Evolutionary conservation across 768 basidiomycete species (phyloP), one percentile per base, ranked within the genome.

Genomic region (Calocybe indica): DNA sequence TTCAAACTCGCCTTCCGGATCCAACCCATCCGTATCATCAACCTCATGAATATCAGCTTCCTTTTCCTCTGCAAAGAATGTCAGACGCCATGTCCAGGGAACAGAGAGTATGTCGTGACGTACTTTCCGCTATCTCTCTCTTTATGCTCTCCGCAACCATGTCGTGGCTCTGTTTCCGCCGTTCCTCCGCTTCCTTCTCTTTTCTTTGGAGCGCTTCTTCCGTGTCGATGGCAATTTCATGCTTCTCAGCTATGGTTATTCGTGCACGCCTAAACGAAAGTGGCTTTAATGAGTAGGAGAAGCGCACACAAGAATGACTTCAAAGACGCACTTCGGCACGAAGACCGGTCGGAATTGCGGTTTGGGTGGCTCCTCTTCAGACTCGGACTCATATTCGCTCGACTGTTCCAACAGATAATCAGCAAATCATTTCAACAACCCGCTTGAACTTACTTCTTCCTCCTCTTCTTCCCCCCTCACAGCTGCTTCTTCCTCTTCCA

Each of bases 61-160:
- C 53, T 90, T 92, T 64, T 97, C 92, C 76, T 92, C 95, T 98
- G 56, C 10, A 14, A 46, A 22, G 28, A 22, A 14, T 22, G 22
- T 22, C 22, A 22, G 22, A 22, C 22, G 22, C 22, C 4, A 2
- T 22, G 4, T 22, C 22, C 4, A 4, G 22, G 22, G 22, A 22
- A 22, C 22, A 22, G 22, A 22, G 22, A 22, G 22, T 22, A 4
- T 22, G 22, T 22, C 22, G 22, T 22, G 22, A 22, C 88, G 40
- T 52, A 95, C 96, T 95, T 71, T 92, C 90, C 5, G 87, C 85
- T 28, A 99, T 66, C 68, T 97, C 95, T 15, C 94, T 78, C 52
- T 78, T 78, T 55, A 99, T 96, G 55, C 85, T 94, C 66, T 97
- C 93, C 0, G 92, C 96, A 11, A 96, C 95, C 54, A 99, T 70